Conservation (phyloP, 371 early-diverging fungal genomes). For the Phascolomyces articulosus region DNA sequence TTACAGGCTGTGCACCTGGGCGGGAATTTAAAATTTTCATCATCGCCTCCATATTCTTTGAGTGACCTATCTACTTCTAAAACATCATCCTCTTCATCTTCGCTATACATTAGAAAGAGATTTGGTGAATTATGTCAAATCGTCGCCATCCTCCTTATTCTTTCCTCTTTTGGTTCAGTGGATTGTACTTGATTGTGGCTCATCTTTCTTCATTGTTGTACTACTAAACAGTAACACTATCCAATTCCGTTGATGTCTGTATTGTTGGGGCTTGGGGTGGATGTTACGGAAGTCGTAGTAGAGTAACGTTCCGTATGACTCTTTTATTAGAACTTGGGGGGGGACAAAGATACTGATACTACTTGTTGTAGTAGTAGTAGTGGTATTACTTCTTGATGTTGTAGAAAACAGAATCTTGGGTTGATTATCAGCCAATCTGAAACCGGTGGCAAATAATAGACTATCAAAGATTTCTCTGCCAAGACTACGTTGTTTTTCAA, state of each 20-base stretch:
- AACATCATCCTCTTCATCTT: slow-evolving; percentile 28
- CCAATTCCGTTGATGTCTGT: background rate
- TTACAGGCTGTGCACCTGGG: no score
- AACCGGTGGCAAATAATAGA: slow-evolving; percentile 46
- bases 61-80: slow-evolving; percentile 25
- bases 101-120: slow-evolving; percentile 13
- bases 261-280: slow-evolving; percentile 9
- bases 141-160: slow-evolving; percentile 11
- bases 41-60: slow-evolving; percentile 23
- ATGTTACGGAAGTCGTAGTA: slow-evolving; percentile 6
- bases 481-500: slow-evolving; percentile 61
- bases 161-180: slow-evolving; percentile 14
- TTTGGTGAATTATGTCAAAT: slow-evolving; percentile 16
- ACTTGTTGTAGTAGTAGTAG: background rate
- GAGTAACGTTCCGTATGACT: slow-evolving; percentile 4
- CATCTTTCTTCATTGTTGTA: no score
- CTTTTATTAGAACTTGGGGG: no score
- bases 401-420: background rate
- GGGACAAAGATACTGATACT: background rate
- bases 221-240: background rate
- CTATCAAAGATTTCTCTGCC: slow-evolving; percentile 64
- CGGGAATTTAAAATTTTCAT: background rate
- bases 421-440: slow-evolving; percentile 34
- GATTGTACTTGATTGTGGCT: background rate
- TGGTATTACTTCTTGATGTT: slow-evolving; percentile 22